These are phyloP conservation scores for Leishmania turanica DNA, from an alignment of 208 protist species.

Conservation along the genomic window DNA sequence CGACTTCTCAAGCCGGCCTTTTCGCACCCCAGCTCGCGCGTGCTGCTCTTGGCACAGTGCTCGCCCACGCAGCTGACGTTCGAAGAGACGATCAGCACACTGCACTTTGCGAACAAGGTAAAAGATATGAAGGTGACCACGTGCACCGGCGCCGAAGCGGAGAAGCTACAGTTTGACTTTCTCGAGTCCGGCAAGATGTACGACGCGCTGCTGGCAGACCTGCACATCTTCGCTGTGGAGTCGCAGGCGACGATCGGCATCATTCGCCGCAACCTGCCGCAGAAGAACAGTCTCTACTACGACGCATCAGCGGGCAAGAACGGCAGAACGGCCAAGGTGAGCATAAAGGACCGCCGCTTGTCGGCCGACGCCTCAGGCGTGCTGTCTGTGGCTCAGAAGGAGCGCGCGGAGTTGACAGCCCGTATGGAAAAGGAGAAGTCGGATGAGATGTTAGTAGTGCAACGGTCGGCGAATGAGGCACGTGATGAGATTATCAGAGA, in stretches of 20 bases:
- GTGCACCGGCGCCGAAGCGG: constrained; percentile 37
- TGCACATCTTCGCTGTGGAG: constrained; percentile 74
- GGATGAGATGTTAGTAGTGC: constrained; percentile 26
- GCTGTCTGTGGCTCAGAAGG: constrained; percentile 46
- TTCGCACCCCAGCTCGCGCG: constrained; percentile 68
- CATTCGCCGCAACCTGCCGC: constrained; percentile 49
- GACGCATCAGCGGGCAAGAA: constrained; percentile 37
- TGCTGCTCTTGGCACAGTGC: constrained; percentile 89
- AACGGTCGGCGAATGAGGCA: constrained; percentile 40
- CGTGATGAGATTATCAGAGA: constrained; percentile 42
- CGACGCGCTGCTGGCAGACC: constrained; percentile 69
- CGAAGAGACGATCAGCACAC: constrained; percentile 86
- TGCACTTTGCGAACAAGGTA: constrained; percentile 93
- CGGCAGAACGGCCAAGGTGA: constrained; percentile 37
- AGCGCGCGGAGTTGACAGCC: constrained; percentile 44
- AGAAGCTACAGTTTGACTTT: constrained; percentile 71
- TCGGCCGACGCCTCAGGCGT: constrained; percentile 47
- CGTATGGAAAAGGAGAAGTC: constrained; percentile 47
- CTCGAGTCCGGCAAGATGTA: constrained; percentile 52
- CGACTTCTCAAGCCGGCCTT: constrained; percentile 87
- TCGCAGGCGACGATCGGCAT: constrained; percentile 40
- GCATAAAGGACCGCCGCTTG: constrained; percentile 43
- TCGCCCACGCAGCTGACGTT: constrained; percentile 78
- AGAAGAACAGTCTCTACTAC: constrained; percentile 71
- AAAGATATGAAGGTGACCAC: constrained; percentile 83